Conservation (phyloP, 2,329 filamentous ascomycete genomes). For the Aureobasidium sp. region DNA sequence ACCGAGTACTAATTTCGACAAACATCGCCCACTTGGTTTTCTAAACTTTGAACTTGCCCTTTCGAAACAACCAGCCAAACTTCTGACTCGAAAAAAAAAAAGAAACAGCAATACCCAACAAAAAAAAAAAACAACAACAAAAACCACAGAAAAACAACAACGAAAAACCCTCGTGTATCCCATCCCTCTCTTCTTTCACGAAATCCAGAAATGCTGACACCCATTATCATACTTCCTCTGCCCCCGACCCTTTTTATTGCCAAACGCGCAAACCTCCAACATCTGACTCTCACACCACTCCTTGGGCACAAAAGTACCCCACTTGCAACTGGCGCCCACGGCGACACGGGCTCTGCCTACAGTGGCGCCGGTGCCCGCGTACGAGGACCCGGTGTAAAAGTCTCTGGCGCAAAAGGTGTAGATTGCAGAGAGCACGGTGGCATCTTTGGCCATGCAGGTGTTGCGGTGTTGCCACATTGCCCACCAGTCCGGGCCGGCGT, state of each 20-base stretch:
- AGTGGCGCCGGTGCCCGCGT: neutral
- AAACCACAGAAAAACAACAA: neutral
- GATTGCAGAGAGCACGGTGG: neutral
- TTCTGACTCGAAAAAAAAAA: conserved; percentile 12
- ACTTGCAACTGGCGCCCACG: neutral
- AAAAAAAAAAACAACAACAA: neutral
- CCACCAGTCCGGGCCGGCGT: neutral
- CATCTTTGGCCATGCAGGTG: neutral
- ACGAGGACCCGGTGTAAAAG: neutral
- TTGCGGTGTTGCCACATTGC: neutral
- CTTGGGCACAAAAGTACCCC: neutral
- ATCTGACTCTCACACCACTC: conserved; percentile 8
- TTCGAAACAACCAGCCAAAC: no score
- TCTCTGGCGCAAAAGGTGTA: neutral
- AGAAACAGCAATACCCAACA: conserved; percentile 4
- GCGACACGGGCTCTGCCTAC: neutral
- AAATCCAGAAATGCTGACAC: conserved; percentile 1
- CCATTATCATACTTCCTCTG: neutral
- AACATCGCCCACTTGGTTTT: no score
- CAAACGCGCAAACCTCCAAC: neutral
- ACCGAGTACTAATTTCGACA: no score
- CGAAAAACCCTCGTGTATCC: neutral
- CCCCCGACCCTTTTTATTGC: neutral
- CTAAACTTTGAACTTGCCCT: no score
- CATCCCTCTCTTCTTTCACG: neutral